Evolutionary conservation across 345 rosid species (phyloP).

Genomic region (Populus tremula): DNA sequence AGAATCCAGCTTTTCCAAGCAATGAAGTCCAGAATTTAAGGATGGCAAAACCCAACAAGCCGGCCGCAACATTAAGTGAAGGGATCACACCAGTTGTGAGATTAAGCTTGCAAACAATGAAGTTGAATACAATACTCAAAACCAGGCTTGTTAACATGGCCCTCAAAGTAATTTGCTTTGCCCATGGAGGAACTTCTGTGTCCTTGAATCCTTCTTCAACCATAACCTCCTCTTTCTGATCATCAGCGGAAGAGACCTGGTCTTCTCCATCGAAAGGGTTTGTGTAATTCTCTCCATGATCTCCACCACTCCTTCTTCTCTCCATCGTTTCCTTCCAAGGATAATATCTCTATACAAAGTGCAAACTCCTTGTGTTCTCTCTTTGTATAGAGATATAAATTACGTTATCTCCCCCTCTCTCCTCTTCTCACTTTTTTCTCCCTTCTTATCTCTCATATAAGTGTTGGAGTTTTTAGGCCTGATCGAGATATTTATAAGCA

Average conservation of each 20-base stretch:
- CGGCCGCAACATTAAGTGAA: conserved; percentile 63
- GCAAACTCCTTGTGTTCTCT: too few relatives aligned
- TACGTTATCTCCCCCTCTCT: too few relatives aligned
- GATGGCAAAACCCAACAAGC: conserved; percentile 53
- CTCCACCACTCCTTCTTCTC: neutral
- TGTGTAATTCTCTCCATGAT: neutral
- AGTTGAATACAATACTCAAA: conserved; percentile 54
- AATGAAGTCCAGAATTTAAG: conserved; percentile 40
- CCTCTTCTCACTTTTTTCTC: too few relatives aligned
- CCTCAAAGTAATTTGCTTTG: conserved; percentile 49
- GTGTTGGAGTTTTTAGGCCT: too few relatives aligned
- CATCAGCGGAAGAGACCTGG: conserved; percentile 4
- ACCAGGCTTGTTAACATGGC: conserved; percentile 44
- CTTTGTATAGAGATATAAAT: too few relatives aligned
- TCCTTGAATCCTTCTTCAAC: conserved; percentile 44
- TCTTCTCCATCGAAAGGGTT: neutral
- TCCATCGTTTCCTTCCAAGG: too few relatives aligned
- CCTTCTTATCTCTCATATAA: too few relatives aligned
- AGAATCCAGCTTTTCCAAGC: conserved; percentile 45
- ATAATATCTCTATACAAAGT: too few relatives aligned
- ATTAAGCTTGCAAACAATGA: conserved; percentile 68
- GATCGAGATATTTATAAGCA: too few relatives aligned
- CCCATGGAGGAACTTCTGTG: conserved; percentile 45
- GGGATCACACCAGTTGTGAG: conserved; percentile 71
- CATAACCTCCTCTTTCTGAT: neutral